Evolutionary conservation across 129 eudicot genomes (phyloP).

Genomic region (Helichrysum umbraculigerum): DNA sequence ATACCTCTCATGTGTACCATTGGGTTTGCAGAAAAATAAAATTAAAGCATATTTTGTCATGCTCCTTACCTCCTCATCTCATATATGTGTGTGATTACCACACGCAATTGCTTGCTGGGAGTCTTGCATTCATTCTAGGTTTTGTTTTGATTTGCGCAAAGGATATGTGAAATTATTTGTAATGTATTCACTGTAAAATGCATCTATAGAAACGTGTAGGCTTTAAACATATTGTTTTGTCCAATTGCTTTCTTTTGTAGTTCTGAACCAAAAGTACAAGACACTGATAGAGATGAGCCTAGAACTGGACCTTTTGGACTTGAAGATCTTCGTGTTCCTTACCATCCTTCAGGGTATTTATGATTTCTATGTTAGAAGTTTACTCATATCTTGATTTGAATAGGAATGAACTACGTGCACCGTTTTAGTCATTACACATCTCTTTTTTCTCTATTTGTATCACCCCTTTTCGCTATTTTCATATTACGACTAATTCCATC

Average conservation of each 20-base stretch:
- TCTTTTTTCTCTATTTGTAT: background rate
- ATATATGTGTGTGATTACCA: constrained; percentile 1
- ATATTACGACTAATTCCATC: background rate
- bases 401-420: background rate
- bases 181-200: background rate
- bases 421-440: background rate
- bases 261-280: constrained; percentile 33
- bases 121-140: background rate
- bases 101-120: background rate
- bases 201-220: background rate
- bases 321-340: constrained; percentile 30
- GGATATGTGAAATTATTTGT: background rate
- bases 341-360: constrained; percentile 48
- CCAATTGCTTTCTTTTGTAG: constrained; percentile 30
- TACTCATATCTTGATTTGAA: background rate
- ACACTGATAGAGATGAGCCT: constrained; percentile 36
- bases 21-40: background rate
- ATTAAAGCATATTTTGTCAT: background rate
- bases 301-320: constrained; percentile 31
- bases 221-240: background rate
- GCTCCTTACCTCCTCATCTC: background rate
- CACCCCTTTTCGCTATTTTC: background rate
- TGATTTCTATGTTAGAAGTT: background rate
- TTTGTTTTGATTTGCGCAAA: background rate
- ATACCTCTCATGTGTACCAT: constrained; percentile 1